Evolutionary conservation across 352 stramenopile species (phyloP).

Genomic region (Globisporangium cylindrosporum): DNA sequence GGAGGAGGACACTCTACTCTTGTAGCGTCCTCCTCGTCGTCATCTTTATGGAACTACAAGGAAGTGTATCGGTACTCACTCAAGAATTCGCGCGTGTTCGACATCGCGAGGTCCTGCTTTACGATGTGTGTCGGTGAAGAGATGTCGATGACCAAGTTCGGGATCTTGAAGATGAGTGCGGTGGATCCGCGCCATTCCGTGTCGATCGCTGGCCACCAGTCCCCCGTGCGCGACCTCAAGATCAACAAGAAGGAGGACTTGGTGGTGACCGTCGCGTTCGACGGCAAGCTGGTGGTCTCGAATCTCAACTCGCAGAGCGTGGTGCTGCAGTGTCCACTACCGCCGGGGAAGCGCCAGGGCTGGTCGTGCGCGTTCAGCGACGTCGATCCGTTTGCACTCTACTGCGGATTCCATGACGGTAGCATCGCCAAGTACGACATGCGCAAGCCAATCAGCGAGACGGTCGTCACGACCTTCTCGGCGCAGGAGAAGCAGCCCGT

Average conservation of each 20-base stretch:
- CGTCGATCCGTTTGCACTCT: constrained; percentile 39
- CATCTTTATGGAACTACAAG: constrained; percentile 32
- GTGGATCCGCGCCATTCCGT: constrained; percentile 29
- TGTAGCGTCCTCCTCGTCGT: background rate
- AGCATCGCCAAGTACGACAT: constrained; percentile 50
- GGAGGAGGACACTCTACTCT: background rate
- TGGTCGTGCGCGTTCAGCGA: constrained; percentile 53
- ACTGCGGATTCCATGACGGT: constrained; percentile 55
- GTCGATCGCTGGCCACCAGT: constrained; percentile 36
- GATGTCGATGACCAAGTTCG: constrained; percentile 26
- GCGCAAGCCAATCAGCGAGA: constrained; percentile 28
- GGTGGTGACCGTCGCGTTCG: constrained; percentile 55
- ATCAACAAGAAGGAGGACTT: constrained; percentile 33
- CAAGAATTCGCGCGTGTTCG: constrained; percentile 48
- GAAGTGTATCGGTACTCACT: constrained; percentile 35
- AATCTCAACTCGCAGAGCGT: constrained; percentile 40
- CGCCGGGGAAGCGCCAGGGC: constrained; percentile 36
- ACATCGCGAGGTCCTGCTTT: constrained; percentile 40
- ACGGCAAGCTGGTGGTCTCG: constrained; percentile 54
- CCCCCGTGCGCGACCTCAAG: constrained; percentile 52
- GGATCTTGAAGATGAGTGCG: constrained; percentile 43
- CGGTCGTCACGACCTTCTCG: constrained; percentile 31
- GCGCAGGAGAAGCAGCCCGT: constrained; percentile 48
- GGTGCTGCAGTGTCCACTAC: constrained; percentile 36
- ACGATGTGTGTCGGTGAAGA: constrained; percentile 56